Conservation (phyloP, 371 early-diverging fungal species). For the Mortierella sp. region DNA sequence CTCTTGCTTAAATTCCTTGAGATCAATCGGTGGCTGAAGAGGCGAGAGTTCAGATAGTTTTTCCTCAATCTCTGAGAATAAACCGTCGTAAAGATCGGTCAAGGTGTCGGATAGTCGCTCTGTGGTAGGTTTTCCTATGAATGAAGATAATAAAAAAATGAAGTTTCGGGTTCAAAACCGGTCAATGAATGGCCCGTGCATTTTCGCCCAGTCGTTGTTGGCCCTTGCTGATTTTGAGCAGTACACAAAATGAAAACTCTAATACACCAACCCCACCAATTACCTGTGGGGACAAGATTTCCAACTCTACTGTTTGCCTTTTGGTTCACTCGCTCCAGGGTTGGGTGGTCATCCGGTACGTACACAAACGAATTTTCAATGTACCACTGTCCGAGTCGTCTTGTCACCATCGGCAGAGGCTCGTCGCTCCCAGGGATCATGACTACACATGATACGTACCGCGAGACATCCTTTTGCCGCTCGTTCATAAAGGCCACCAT, state of each 20-base stretch:
- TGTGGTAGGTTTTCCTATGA: constrained; percentile 18
- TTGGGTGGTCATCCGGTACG: constrained; percentile 41
- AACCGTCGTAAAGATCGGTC: constrained; percentile 19
- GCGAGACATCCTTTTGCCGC: constrained; percentile 40
- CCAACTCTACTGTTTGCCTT: constrained; percentile 26
- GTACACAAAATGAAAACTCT: neutral
- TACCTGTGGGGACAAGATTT: constrained; percentile 47
- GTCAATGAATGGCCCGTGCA: neutral
- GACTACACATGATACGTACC: constrained; percentile 40
- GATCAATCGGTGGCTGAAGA: constrained; percentile 7
- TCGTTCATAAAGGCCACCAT: constrained; percentile 49
- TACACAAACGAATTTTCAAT: constrained; percentile 41
- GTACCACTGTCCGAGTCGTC: constrained; percentile 38
- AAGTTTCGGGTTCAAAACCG: too few species aligned
- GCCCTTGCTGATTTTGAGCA: neutral
- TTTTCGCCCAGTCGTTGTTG: neutral
- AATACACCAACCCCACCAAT: neutral
- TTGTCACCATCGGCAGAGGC: constrained; percentile 40
- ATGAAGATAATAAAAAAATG: neutral
- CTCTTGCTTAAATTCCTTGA: constrained; percentile 4
- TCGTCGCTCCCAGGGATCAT: constrained; percentile 42
- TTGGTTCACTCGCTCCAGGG: constrained; percentile 36
- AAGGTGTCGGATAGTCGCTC: constrained; percentile 36
- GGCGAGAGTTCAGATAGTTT: constrained; percentile 21
- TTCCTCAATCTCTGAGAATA: constrained; percentile 32